phyloP scores from a whole-genome alignment of 805 yeast genomes.

The Starmerella khaoyaiensis region DNA sequence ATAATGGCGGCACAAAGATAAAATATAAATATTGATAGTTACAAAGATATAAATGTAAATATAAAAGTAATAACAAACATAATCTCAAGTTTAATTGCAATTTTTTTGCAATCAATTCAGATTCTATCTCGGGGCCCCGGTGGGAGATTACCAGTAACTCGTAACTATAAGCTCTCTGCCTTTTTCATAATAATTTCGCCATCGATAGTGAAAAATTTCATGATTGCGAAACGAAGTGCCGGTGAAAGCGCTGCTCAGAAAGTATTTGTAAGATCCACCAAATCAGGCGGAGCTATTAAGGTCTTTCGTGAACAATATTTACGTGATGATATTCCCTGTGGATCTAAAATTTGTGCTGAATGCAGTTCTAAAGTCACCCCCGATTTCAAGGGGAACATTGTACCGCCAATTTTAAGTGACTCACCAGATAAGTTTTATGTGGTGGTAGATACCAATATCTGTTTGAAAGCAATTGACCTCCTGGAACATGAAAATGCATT shows the following conservation, averaged over 20 bases:
- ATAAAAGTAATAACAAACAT: neutral
- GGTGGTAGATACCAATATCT: constrained; percentile 78
- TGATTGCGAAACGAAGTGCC: constrained; percentile 20
- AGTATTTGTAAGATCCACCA: constrained; percentile 72
- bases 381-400: constrained; percentile 55
- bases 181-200: neutral
- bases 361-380: constrained; percentile 40
- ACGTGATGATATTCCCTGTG: constrained; percentile 85
- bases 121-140: no score
- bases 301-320: constrained; percentile 89
- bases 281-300: constrained; percentile 81
- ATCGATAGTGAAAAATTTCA: constrained; percentile 1
- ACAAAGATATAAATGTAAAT: neutral
- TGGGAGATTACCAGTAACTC: neutral
- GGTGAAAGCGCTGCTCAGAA: constrained; percentile 33
- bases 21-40: no score
- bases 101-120: no score
- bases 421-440: constrained; percentile 48
- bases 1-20: no score
- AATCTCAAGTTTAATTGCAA: constrained; percentile 2
- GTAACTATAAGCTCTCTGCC: neutral
- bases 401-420: constrained; percentile 47
- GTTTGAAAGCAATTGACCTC: constrained; percentile 77
- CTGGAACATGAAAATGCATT: constrained; percentile 66
- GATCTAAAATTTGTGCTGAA: constrained; percentile 50